Percentiles rank a stretch among this genome's conserved stretches.
phyloP scores from a whole-genome alignment of 176 grass and related monocot species.

The Alloteropsis semialata region DNA sequence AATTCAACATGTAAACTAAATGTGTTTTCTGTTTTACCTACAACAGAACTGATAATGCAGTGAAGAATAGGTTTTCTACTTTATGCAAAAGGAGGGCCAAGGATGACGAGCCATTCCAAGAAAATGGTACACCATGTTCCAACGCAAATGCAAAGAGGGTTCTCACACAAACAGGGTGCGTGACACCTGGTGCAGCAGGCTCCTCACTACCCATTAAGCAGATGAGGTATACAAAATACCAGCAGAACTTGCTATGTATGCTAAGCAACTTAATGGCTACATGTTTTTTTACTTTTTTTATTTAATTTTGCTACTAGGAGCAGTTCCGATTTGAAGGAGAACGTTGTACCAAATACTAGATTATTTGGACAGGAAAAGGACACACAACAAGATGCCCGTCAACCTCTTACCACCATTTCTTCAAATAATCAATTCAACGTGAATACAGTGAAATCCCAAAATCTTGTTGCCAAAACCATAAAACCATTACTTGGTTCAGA shows the following conservation, averaged over 20 bases:
- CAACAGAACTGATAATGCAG: slow-evolving; percentile 90
- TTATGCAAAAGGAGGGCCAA: slow-evolving; percentile 84
- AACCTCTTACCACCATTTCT: slow-evolving; percentile 63
- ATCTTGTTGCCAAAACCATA: slow-evolving; percentile 24
- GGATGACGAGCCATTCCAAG: slow-evolving; percentile 58
- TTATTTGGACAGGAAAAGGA: slow-evolving; percentile 40
- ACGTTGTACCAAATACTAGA: slow-evolving; percentile 23
- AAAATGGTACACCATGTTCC: slow-evolving; percentile 55
- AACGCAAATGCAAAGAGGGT: slow-evolving; percentile 61
- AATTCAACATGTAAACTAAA: not conserved
- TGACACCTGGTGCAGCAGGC: slow-evolving; percentile 32
- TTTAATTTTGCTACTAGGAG: slow-evolving; percentile 39
- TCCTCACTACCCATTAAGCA: slow-evolving; percentile 54
- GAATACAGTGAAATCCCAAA: slow-evolving; percentile 30
- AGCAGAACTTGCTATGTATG: not conserved
- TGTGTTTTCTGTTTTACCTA: slow-evolving; percentile 3
- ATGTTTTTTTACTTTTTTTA: not conserved
- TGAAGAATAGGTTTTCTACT: slow-evolving; percentile 90
- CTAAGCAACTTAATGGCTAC: not conserved
- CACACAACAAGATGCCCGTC: slow-evolving; percentile 34
- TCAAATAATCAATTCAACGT: slow-evolving; percentile 27
- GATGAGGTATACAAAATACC: slow-evolving; percentile 52
- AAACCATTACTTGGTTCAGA: slow-evolving; percentile 16
- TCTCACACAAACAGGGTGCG: slow-evolving; percentile 42
- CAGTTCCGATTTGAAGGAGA: slow-evolving; percentile 53